These are phyloP conservation scores for Malassezia sp. DNA, from an alignment of 1,284 basidiomycete species.

Conservation along the genomic window DNA sequence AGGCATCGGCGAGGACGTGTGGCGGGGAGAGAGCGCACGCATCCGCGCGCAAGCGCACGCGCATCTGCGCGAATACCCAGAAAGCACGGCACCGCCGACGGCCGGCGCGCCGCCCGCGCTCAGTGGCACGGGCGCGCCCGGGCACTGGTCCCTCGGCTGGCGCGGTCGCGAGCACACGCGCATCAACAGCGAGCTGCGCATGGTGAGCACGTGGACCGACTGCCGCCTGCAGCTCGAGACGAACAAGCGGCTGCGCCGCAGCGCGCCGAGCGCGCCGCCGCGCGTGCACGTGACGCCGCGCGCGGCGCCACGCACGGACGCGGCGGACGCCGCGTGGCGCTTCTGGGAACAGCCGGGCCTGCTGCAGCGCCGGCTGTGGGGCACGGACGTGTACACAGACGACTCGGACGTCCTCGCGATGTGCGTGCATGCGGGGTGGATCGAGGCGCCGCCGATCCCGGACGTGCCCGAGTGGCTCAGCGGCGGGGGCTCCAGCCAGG, in stretches of 20 bases:
- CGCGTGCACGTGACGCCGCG: not conserved
- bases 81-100: conserved; percentile 3
- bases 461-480: conserved; percentile 14
- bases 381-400: conserved; percentile 56
- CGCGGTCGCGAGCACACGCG: conserved; percentile 35
- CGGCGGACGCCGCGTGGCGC: conserved; percentile 18
- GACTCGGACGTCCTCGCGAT: conserved; percentile 53
- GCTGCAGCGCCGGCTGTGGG: conserved; percentile 50
- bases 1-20: conserved; percentile 9
- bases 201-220: conserved; percentile 18
- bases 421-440: conserved; percentile 53
- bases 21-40: conserved; percentile 5
- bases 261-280: not conserved
- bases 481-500: conserved; percentile 16
- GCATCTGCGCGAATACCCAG: not conserved
- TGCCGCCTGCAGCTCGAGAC: not conserved
- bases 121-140: conserved; percentile 17
- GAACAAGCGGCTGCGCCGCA: conserved; percentile 8
- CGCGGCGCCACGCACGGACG: not conserved
- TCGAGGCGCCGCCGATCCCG: conserved; percentile 44
- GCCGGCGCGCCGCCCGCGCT: conserved; percentile 12
- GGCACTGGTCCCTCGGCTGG: conserved; percentile 39
- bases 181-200: conserved; percentile 29
- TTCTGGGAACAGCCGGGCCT: conserved; percentile 37
- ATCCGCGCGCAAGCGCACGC: not conserved